Evolutionary conservation across 2,329 filamentous ascomycete species (phyloP).

Genomic region (Lachnellula occidentalis): DNA sequence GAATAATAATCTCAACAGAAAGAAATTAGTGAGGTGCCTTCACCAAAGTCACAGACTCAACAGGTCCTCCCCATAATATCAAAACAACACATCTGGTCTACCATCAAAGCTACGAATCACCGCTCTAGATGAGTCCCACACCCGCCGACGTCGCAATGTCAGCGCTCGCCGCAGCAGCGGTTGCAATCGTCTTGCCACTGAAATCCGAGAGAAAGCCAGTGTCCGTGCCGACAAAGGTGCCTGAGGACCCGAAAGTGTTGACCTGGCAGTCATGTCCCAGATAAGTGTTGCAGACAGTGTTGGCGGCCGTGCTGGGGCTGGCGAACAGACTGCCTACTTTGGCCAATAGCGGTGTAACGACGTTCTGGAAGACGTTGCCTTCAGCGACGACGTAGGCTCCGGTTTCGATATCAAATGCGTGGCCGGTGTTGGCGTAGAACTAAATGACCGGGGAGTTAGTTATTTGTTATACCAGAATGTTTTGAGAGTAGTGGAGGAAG

Average conservation of each 20-base stretch:
- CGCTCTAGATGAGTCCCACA: conserved; percentile 12
- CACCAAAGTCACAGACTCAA: too few species aligned
- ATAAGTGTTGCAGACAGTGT: conserved; percentile 13
- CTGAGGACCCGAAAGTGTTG: conserved; percentile 23
- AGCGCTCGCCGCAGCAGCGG: conserved; percentile 26
- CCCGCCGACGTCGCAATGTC: conserved; percentile 31
- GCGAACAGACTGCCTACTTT: conserved; percentile 18
- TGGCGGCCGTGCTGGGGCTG: conserved; percentile 14
- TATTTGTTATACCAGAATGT: too few species aligned
- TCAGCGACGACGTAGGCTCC: conserved; percentile 35
- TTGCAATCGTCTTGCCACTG: conserved; percentile 27
- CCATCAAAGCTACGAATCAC: too few species aligned
- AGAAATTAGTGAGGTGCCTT: too few species aligned
- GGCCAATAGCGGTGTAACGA: conserved; percentile 31
- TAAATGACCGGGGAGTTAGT: too few species aligned
- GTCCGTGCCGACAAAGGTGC: conserved; percentile 27
- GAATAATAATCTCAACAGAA: too few species aligned
- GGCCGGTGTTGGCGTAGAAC: conserved; percentile 37
- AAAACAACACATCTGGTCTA: too few species aligned
- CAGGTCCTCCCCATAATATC: too few species aligned
- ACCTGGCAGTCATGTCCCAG: conserved; percentile 18
- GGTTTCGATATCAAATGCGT: conserved; percentile 39
- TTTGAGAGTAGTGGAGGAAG: too few species aligned
- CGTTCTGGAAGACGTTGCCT: conserved; percentile 40
- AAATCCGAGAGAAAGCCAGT: conserved; percentile 30